Evolutionary conservation across 2,329 filamentous ascomycete species (phyloP), one percentile per base, ranked within the genome.

Genomic region (Penicillium sp.): DNA sequence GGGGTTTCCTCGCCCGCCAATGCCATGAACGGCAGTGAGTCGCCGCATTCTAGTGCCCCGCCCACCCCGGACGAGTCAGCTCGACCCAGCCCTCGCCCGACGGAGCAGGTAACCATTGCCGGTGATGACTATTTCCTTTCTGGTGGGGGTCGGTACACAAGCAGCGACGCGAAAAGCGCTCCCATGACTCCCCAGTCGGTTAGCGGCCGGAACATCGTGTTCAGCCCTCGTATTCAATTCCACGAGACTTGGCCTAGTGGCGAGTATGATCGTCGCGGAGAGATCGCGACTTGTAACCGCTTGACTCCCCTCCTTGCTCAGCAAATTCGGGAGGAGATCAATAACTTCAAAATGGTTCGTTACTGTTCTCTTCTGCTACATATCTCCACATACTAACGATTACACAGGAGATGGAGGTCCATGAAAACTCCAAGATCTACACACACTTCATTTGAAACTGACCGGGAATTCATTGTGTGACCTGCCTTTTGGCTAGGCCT

Each of bases 271-370:
- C 89, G 94, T 59, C 87, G 94, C 51, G 94, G 94, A 52, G 94
- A 99, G 58, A 89, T 97, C 77, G 92, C 94, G 11, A 99, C 94
- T 1, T 99, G 94, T 85, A 99, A 99, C 72, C 90, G 93, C 63
- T 82, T 99, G 64, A 99, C 94, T 47, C 94, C 94, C 12, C 92
- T 97, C 83, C 84, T 99, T 60, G 94, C 94, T 44, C 94, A 99
- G 77, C 94, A 99, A 75, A 99, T 99, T 78, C 97, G 97, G 78
- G 94, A 99, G 78, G 94, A 99, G 79, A 85, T 99, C 66, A 99
- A 99, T 78, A 95, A 88, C 66, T 99, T 99, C 82, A 99, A 99
- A 76, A 99, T 99, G 94, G 91, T 94, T 79, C 59, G 87, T 77
- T 26, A 37, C 42, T 14, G 1, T 25, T 14, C 25, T 23, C 23